Evolutionary conservation across 148 eudicot genomes (phyloP), one percentile per base, ranked within the genome.

Genomic region (Heliosperma pusillum): DNA sequence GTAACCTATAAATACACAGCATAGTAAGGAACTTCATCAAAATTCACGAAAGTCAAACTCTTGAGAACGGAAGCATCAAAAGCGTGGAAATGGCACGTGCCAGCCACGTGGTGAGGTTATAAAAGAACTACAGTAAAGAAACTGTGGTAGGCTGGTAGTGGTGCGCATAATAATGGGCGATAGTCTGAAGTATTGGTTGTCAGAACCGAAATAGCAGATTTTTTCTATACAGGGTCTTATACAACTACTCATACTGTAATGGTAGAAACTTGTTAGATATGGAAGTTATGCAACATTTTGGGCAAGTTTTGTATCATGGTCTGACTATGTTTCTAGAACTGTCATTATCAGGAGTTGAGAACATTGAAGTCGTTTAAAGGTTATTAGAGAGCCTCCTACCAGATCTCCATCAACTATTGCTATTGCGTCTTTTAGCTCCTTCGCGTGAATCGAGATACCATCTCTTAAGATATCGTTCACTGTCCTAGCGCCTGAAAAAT

Each of bases 351-450:
- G 57, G 52, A 52, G 36, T 22, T 20, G 70, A 65, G 42, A 66
- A 56, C 53, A 63, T 20, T 25, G 22, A 61, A 67, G 47, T 66
- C 27, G 12, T 20, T 67, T 21, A 62, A 64, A 22, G n/a, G 24
- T 57, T 75, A 33, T 42, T 45, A 19, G 15, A 45, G 59, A 61
- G 59, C 19, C 16, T 19, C 85, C 79, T 89, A 92, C 99, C 97
- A 95, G 80, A 50, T 83, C 78, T 57, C 94, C 97, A 80, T 95
- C 87, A 75, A 95, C 76, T 70, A 95, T 64, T 42, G 92, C 91
- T 81, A 87, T 88, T 65, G 97, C 88, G 64, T 77, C 83, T 75
- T 78, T 85, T 70, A 95, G 89, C 83, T 90, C 97, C 82, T 86
- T 87, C 52, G 85, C 89, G 71, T 83, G 96, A 75, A 71, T 79